A percentile compares a stretch with the other conserved stretches of the same genome.
phyloP scores from a whole-genome alignment of 495 filamentous ascomycete genomes.

The Physcia stellaris region DNA sequence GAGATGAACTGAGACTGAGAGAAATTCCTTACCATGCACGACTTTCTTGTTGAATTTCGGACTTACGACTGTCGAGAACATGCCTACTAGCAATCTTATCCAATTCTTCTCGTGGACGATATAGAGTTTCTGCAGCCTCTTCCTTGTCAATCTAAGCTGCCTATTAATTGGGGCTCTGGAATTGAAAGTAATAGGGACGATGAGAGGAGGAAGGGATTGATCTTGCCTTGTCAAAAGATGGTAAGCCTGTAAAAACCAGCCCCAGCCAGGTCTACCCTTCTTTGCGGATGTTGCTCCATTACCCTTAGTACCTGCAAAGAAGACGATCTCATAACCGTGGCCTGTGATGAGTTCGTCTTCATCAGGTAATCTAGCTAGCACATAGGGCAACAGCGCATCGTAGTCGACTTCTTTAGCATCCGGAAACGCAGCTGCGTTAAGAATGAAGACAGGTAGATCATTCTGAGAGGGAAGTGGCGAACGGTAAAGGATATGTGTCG shows the following conservation, averaged over 20 bases:
- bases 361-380: constrained; percentile 36
- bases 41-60: constrained; percentile 46
- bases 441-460: constrained; percentile 34
- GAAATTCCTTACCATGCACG: constrained; percentile 29
- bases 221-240: constrained; percentile 35
- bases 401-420: constrained; percentile 36
- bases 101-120: constrained; percentile 44
- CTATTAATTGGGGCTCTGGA: too few species aligned
- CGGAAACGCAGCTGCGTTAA: constrained; percentile 42
- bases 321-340: constrained; percentile 38
- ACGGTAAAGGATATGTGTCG: constrained; percentile 34
- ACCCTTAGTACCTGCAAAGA: constrained; percentile 36
- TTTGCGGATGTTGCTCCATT: constrained; percentile 23
- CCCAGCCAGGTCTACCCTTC: constrained; percentile 36
- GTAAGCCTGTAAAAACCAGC: constrained; percentile 46
- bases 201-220: too few species aligned
- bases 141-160: too few species aligned
- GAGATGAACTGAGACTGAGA: too few species aligned
- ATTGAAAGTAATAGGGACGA: too few species aligned
- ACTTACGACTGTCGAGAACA: constrained; percentile 40
- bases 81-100: constrained; percentile 41
- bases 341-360: constrained; percentile 39
- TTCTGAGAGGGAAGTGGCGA: constrained; percentile 32
- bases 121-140: constrained; percentile 37
- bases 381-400: constrained; percentile 40